Percentiles rank a stretch among this genome's conserved stretches.
These are phyloP conservation scores for Metarhizium album DNA, from an alignment of 2,329 filamentous ascomycete genomes.

Conservation along the genomic window DNA sequence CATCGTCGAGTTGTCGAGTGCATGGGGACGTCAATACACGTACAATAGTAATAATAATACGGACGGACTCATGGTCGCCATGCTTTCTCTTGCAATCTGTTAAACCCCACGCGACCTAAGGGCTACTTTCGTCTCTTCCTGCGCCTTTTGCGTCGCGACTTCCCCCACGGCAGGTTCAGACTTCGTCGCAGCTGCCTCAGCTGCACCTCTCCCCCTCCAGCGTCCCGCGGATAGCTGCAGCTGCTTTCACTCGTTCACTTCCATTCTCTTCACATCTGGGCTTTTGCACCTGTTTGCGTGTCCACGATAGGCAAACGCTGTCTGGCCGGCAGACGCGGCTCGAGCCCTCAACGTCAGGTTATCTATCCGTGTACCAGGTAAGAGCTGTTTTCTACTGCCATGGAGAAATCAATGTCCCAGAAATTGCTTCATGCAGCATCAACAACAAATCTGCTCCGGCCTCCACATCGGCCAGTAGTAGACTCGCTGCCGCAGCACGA, in stretches of 20 bases:
- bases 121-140: background rate
- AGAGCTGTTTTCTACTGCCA: background rate
- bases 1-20: no score
- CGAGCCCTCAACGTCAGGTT: background rate
- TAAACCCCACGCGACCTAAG: background rate
- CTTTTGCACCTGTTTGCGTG: background rate
- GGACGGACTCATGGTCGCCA: background rate
- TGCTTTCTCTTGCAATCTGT: background rate
- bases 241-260: background rate
- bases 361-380: constrained; percentile 1
- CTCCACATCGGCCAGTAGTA: background rate
- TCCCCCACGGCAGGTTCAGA: constrained; percentile 1
- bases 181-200: constrained; percentile 3
- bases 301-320: background rate
- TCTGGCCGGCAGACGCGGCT: background rate
- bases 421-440: background rate
- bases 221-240: constrained; percentile 5
- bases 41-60: background rate
- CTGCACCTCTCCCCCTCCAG: background rate
- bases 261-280: background rate
- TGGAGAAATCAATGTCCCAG: background rate
- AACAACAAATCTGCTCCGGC: background rate
- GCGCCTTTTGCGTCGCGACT: constrained; percentile 7
- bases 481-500: background rate
- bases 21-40: background rate